phyloP scores from a whole-genome alignment of 2,329 filamentous ascomycete genomes.

The Ophioceras dolichostomum region DNA sequence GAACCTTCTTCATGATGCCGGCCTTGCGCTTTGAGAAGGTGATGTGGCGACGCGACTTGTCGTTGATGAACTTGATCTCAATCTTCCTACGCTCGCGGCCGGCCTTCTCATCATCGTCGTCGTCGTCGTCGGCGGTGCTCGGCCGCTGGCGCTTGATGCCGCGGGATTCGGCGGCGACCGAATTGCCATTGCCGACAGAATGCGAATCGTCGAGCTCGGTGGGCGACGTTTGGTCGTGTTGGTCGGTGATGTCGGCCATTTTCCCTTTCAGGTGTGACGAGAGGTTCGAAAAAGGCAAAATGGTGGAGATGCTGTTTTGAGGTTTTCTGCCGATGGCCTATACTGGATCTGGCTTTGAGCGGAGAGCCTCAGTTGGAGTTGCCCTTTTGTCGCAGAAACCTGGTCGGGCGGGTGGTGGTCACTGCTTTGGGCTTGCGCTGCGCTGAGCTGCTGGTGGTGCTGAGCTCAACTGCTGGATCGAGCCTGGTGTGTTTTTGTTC shows the following conservation, averaged over 20 bases:
- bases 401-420: constrained; percentile 37
- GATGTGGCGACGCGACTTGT: constrained; percentile 98
- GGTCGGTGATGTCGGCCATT: constrained; percentile 73
- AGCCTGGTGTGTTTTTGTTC: constrained; percentile 3
- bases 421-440: too few species aligned
- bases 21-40: constrained; percentile 99
- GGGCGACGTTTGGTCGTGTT: constrained; percentile 64
- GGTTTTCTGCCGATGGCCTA: constrained; percentile 51
- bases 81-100: constrained; percentile 98
- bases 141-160: constrained; percentile 84
- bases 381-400: constrained; percentile 40
- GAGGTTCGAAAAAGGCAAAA: constrained; percentile 32
- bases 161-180: constrained; percentile 54
- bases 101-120: constrained; percentile 95
- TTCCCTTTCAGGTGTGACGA: constrained; percentile 6
- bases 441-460: constrained; percentile 23
- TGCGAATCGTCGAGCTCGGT: constrained; percentile 63
- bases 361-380: constrained; percentile 30
- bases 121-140: constrained; percentile 78
- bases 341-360: constrained; percentile 50
- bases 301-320: constrained; percentile 54
- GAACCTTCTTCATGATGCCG: constrained; percentile 99
- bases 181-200: constrained; percentile 60
- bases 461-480: constrained; percentile 3
- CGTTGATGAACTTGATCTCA: constrained; percentile 99